Conservation (phyloP, 768 basidiomycete species). For the Serendipita sp. region DNA sequence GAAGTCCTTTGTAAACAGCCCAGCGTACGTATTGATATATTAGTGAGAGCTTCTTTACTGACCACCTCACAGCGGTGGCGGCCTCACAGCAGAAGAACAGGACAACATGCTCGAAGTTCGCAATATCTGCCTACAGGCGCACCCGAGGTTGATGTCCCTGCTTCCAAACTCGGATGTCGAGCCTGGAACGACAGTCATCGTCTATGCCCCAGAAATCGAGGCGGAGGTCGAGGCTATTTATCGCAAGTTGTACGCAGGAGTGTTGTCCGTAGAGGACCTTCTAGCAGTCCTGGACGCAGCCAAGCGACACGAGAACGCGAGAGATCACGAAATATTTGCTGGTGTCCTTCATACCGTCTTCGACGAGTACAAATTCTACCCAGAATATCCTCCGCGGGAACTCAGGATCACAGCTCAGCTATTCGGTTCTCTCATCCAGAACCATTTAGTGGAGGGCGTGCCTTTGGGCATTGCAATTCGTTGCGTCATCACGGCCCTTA, state of each 20-base stretch:
- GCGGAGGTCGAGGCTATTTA: constrained; percentile 88
- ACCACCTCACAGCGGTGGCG: constrained; percentile 36
- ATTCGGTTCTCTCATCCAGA: constrained; percentile 90
- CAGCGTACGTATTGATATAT: background rate
- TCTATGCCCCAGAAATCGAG: constrained; percentile 77
- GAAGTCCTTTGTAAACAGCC: constrained; percentile 40
- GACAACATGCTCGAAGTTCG: constrained; percentile 82
- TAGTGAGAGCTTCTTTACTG: constrained; percentile 3
- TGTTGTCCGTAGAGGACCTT: constrained; percentile 87
- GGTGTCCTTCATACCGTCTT: constrained; percentile 99
- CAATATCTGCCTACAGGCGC: constrained; percentile 82
- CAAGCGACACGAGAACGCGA: constrained; percentile 64
- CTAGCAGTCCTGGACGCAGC: constrained; percentile 71
- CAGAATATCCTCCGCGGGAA: constrained; percentile 84
- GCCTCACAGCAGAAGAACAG: constrained; percentile 63
- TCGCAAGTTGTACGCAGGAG: constrained; percentile 95
- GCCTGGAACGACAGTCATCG: constrained; percentile 79
- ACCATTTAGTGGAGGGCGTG: constrained; percentile 81
- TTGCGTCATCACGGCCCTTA: constrained; percentile 86
- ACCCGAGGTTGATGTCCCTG: constrained; percentile 91
- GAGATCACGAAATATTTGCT: constrained; percentile 94
- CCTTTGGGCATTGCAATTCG: constrained; percentile 93
- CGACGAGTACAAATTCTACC: constrained; percentile 99
- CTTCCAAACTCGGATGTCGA: constrained; percentile 73
- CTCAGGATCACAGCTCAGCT: constrained; percentile 90